Conservation (phyloP, 2,329 filamentous ascomycete genomes). For the Penicillium sp. region DNA sequence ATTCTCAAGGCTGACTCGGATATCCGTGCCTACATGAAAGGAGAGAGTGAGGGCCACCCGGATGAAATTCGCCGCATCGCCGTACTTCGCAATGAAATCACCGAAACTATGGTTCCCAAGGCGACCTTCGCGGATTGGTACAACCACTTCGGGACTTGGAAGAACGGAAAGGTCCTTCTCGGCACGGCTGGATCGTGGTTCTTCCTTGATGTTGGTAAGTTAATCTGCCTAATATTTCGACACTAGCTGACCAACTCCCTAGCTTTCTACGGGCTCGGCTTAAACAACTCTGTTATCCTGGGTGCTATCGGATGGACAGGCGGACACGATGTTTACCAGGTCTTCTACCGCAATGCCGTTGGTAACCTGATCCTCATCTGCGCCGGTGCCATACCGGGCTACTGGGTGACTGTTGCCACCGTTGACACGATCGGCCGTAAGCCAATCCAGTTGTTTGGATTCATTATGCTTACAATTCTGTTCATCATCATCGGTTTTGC, state of each 20-base stretch:
- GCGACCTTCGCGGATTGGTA: constrained; percentile 72
- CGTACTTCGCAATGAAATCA: constrained; percentile 54
- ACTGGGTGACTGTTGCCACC: constrained; percentile 75
- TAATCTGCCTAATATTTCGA: neutral
- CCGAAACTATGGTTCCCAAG: constrained; percentile 64
- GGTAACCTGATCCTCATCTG: constrained; percentile 78
- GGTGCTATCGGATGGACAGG: constrained; percentile 68
- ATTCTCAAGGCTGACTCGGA: constrained; percentile 72
- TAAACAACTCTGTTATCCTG: constrained; percentile 76
- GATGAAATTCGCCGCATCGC: constrained; percentile 67
- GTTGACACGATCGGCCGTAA: constrained; percentile 76
- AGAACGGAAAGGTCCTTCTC: constrained; percentile 69
- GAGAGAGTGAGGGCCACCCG: constrained; percentile 61
- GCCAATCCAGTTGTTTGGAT: constrained; percentile 68
- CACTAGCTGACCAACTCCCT: constrained; percentile 20
- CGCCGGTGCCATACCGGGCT: constrained; percentile 76
- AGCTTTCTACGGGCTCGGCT: constrained; percentile 67
- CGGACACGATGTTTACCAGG: constrained; percentile 65
- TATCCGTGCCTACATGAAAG: constrained; percentile 70
- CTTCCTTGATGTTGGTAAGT: constrained; percentile 63
- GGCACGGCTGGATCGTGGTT: constrained; percentile 88
- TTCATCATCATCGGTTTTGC: constrained; percentile 65
- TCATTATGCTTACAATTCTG: constrained; percentile 60
- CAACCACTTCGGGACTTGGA: constrained; percentile 68
- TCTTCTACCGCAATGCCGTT: constrained; percentile 71